Evolutionary conservation across 2,329 filamentous ascomycete species (phyloP), one percentile per base, ranked within the genome.

Genomic region (Metarhizium album): DNA sequence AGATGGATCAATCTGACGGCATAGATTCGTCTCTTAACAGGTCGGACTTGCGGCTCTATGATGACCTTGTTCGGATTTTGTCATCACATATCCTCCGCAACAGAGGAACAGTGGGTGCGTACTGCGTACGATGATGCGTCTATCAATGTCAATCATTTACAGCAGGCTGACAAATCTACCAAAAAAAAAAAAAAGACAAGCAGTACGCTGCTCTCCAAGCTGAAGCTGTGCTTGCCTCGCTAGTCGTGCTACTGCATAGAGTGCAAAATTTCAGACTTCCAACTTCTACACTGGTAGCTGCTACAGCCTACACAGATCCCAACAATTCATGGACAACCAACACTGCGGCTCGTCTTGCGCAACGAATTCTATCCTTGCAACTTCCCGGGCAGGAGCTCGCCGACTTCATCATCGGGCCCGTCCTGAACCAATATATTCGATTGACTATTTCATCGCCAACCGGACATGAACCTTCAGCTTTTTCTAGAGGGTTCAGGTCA

Each of bases 341-440:
- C 1, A 47, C 57, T 2, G 61, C 68, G 1, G 59, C 64, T 4
- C n/a, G 47, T 0, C 47, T 58, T 1, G 69, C 75, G 1, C 38
- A 40, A 0, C 37, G 46, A 2, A 54, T 76, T 1, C 54, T 76
- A 4, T 42, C 59, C 1, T 20, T 54, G 2, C 60, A 66, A 2
- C 47, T 70, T 4, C 14, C 52, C 6, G 27, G 24, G 9, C 48
- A 53, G 0, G 52, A 45, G 14, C 20, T 60, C 48, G 24, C 53
- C n/a, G 23, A 53, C 3, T 75, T 81, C 56, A 68, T 82, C 56
- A 68, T 75, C 18, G 70, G 74, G n/a, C 67, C 74, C 38, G 70
- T 89, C 51, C 75, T 90, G 3, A 71, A 76, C 54, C 67, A 70
- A 58, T 82, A 82, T 59, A 73, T 90, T 47, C 82, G 82, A 37